Evolutionary conservation across 1,284 basidiomycete genomes (phyloP).

Genomic region (Trichosporon coremiiforme): DNA sequence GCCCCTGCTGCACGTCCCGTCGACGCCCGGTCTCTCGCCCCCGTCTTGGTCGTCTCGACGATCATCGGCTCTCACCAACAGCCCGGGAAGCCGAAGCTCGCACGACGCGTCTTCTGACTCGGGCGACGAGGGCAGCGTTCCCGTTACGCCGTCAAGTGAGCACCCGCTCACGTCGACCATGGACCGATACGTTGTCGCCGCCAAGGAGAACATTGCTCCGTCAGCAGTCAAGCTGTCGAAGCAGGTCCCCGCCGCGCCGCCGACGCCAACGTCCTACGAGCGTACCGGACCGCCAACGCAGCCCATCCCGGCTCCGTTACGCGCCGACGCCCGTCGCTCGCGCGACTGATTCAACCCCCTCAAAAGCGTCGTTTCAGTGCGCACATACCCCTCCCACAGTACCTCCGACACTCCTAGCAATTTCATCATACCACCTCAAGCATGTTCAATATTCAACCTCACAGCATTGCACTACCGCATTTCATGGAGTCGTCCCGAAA

Average conservation of each 20-base stretch:
- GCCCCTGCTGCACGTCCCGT: slow-evolving; percentile 41
- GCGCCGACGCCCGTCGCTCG: not conserved
- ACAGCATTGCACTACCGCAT: slow-evolving; percentile 24
- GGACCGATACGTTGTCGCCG: slow-evolving; percentile 32
- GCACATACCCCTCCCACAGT: not conserved
- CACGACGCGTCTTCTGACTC: slow-evolving; percentile 50
- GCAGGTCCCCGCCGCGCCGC: slow-evolving; percentile 5
- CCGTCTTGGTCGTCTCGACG: slow-evolving; percentile 43
- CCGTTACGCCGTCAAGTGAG: slow-evolving; percentile 48
- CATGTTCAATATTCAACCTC: slow-evolving; percentile 26
- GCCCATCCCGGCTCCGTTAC: slow-evolving; percentile 28
- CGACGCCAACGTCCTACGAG: slow-evolving; percentile 27
- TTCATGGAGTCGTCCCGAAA: slow-evolving; percentile 20
- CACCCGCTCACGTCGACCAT: slow-evolving; percentile 42
- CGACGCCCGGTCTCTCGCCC: slow-evolving; percentile 50
- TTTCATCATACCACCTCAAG: slow-evolving; percentile 17
- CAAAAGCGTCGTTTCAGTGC: slow-evolving; percentile 26
- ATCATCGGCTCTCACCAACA: slow-evolving; percentile 35
- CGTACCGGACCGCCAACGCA: slow-evolving; percentile 35
- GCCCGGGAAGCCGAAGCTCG: slow-evolving; percentile 44
- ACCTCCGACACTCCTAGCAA: not conserved
- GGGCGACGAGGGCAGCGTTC: slow-evolving; percentile 55
- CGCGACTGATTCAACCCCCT: slow-evolving; percentile 34
- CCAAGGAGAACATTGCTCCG: slow-evolving; percentile 54
- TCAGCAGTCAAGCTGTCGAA: slow-evolving; percentile 30